Base-by-base conservation (phyloP, 1,139 yeast genomes). In the Suhomyces taliae region DNA sequence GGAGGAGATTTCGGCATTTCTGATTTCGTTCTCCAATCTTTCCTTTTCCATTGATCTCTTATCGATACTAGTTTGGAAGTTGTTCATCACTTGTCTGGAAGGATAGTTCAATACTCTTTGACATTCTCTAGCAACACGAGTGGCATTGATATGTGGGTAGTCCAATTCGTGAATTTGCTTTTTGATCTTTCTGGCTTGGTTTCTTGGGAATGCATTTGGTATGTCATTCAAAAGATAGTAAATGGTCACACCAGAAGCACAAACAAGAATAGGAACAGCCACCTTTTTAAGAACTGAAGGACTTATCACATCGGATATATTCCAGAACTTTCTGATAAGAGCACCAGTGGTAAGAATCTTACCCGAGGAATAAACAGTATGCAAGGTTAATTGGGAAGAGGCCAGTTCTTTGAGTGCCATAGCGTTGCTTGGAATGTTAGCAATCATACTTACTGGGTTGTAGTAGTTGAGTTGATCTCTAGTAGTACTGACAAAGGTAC, bases 201-300 rank as follows among this genome's bases (percentile, higher is more conserved):
- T 90, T 56, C 90, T 76, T 26, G 97, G 95, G 58, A 89, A 81
- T 0, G 98, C 96, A 56, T 87, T 81, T 2, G 97, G 97, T 14
- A 95, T 82, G 63, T 93, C 99, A 47, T 76, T 74, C 10, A 90
- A 69, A 50, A 90, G 64, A 58, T 88, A 90, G 37, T 84, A 83
- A 0, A 82, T 69, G 0, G 90, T 80, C 29, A 83, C 73, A 1
- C 84, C 78, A 5, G 83, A 69, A 1, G 80, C 79, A 12, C 85
- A 74, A 6, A 84, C 54, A 1, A 78, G 56, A 0, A 82, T 55
- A 0, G 85, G 89, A 2, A 69, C 58, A 1, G 76, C 72, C 15
- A 74, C 55, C 54, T 58, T 70, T 61, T 59, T 76, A 54, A 64
- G 42, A 3, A 66, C 58, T 4, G 64, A 40, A 3, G 76, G 68